Evolutionary conservation across 164 flowering plant genomes (phyloP), one percentile per base, ranked within the genome.

Genomic region (Chimonanthus salicifolius): DNA sequence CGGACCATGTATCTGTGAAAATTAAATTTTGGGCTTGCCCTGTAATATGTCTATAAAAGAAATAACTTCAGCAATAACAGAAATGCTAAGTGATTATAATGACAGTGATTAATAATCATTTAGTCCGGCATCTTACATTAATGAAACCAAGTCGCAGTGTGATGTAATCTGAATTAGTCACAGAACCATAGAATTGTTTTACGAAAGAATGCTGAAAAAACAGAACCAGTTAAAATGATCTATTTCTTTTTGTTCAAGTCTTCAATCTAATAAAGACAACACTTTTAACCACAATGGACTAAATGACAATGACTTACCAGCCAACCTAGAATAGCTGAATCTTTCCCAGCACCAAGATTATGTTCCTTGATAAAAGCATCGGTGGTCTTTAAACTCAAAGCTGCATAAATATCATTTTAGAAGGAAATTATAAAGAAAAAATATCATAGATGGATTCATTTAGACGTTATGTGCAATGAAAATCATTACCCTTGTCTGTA

Each of bases 321-420:
- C 97, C 97, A 92, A 69, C 89, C 79, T 47, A 85, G 78, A 18
- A 84, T 20, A 67, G 72, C 76, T 46, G 83, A 78, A 51, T 69
- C 63, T 77, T 81, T 84, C 47, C 92, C 97, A 75, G 86, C 16
- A 48, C 92, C 96, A 62, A 74, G 69, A 82, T 91, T 93, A 65
- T 81, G 94, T 58, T 82, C 89, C 76, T 64, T 85, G 80, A 95
- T 90, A 78, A 95, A 95, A 73, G 84, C 97, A 84, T 85, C 82
- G 63, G 97, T 96, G 72, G 92, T 68, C 80, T 85, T 88, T 49
- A 76, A 72, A 44, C 83, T 76, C 69, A 86, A 48, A 79, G 78
- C 98, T 94, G 92, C 85, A 86, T 45, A 13, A 64, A 51, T 49
- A 33, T 2, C 67, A 9, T 11, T 49, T 45, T 6, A 15, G 8